Base-by-base conservation (phyloP, 371 early-diverging fungal genomes). In the Mucor racemosus region DNA sequence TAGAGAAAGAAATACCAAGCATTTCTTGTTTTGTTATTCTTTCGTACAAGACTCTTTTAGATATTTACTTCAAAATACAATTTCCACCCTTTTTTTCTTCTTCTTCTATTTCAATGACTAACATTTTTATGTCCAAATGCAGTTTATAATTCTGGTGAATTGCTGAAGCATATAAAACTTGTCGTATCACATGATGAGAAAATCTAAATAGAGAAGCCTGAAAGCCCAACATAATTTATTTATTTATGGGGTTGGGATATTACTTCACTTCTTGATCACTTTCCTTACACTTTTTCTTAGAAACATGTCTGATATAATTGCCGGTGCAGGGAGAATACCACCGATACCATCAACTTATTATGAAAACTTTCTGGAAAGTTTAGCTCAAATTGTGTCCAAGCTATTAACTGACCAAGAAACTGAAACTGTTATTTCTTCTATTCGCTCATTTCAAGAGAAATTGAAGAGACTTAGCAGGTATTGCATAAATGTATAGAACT, bases 341-440 rank as follows among this genome's bases (percentile, higher is more conserved):
- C 65, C 74, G n/a, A 53, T 77, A 35, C 71, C 77, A 10, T 62
- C 62, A 41, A 73, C 77, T 33, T 83, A 80, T 34, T 88, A 85
- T 79, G 91, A 91, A 69, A 90, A 91, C 78, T 94, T 92, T 63
- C 76, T 93, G 58, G 94, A 94, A 79, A 86, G 86, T 39, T 77
- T 92, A 19, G 94, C 94, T 17, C 91, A 85, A 59, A 70, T 95
- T 54, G 78, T 91, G 60, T 90, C 90, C 55, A 84, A 85, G 71
- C 86, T 92, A 31, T 77, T 95, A 65, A 93, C 95, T 11, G 91
- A 94, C 77, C 83, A 84, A 46, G 95, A 95, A 69, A 93, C 93
- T 1, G 95, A 92, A 68, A 73, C 81, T 9, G 86, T 91, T 35
- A 79, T 91, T 48, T 60, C 78, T 1, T 87, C 89, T n/a, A 87